Evolutionary conservation across 805 yeast species (phyloP).

Genomic region (Kuraishia hungarica): DNA sequence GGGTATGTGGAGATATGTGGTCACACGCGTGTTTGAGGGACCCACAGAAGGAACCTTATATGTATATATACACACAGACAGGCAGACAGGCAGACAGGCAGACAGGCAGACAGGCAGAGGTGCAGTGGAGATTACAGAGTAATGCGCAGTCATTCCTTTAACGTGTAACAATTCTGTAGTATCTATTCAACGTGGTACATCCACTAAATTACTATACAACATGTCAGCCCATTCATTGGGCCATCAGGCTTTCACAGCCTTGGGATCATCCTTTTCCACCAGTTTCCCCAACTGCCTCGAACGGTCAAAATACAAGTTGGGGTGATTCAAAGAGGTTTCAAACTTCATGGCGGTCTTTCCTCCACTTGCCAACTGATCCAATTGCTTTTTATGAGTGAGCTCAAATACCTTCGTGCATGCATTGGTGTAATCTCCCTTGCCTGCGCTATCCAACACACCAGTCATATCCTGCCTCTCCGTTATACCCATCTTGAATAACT

Average conservation of each 20-base stretch:
- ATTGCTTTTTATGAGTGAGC: slow-evolving; percentile 42
- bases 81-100: too few species aligned
- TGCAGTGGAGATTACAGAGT: too few species aligned
- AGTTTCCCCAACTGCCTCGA: slow-evolving; percentile 47
- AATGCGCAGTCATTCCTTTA: too few species aligned
- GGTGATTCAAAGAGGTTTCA: slow-evolving; percentile 67
- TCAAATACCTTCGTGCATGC: slow-evolving; percentile 92
- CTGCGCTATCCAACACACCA: slow-evolving; percentile 58
- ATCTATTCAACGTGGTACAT: too few species aligned
- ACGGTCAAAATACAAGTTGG: slow-evolving; percentile 81
- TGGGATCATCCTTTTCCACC: slow-evolving; percentile 10
- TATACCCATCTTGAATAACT: slow-evolving; percentile 58
- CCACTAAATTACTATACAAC: too few species aligned
- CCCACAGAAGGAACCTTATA: background rate
- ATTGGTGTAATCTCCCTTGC: slow-evolving; percentile 62
- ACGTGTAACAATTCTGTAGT: too few species aligned
- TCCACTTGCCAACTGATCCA: slow-evolving; percentile 27
- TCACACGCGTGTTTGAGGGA: background rate
- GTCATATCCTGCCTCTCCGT: slow-evolving; percentile 36
- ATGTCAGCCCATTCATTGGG: too few species aligned
- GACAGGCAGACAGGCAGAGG: too few species aligned
- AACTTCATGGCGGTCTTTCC: slow-evolving; percentile 30
- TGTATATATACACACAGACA: too few species aligned
- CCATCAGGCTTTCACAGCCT: background rate
- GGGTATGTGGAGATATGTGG: background rate